Evolutionary conservation across 1,284 basidiomycete genomes (phyloP).

Genomic region (Ganoderma multipileum): DNA sequence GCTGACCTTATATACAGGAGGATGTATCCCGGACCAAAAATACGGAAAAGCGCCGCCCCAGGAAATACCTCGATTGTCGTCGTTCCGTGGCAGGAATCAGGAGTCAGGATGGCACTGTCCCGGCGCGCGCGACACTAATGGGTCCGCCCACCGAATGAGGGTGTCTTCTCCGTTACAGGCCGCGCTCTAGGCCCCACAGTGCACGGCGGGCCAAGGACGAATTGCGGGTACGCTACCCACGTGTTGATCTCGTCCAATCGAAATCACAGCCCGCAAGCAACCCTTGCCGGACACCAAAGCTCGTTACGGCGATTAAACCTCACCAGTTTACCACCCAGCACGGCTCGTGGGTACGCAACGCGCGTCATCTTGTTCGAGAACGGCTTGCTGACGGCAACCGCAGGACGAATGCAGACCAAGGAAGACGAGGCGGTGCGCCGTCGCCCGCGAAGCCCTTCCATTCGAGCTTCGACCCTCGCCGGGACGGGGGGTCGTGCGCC

Average conservation of each 20-base stretch:
- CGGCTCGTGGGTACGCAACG: not conserved
- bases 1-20: not conserved
- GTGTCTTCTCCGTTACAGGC: constrained; percentile 16
- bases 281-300: not conserved
- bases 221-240: constrained; percentile 20
- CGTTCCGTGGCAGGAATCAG: not conserved
- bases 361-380: constrained; percentile 2
- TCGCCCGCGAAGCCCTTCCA: not conserved
- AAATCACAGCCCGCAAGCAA: constrained; percentile 3
- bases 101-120: not conserved
- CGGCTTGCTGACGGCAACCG: not conserved
- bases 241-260: constrained; percentile 23
- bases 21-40: not conserved
- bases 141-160: constrained; percentile 21
- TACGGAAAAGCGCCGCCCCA: constrained; percentile 1
- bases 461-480: not conserved
- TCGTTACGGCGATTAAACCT: not conserved
- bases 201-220: constrained; percentile 11
- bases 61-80: not conserved
- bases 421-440: constrained; percentile 6
- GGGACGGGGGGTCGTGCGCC: constrained; percentile 13
- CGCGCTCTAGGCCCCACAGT: constrained; percentile 16
- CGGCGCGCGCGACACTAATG: constrained; percentile 15
- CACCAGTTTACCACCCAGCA: not conserved
- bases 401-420: not conserved